A percentile compares a stretch with the other conserved stretches of the same genome.
Conservation (phyloP, 352 stramenopile species). For the Globisporangium parvum region DNA sequence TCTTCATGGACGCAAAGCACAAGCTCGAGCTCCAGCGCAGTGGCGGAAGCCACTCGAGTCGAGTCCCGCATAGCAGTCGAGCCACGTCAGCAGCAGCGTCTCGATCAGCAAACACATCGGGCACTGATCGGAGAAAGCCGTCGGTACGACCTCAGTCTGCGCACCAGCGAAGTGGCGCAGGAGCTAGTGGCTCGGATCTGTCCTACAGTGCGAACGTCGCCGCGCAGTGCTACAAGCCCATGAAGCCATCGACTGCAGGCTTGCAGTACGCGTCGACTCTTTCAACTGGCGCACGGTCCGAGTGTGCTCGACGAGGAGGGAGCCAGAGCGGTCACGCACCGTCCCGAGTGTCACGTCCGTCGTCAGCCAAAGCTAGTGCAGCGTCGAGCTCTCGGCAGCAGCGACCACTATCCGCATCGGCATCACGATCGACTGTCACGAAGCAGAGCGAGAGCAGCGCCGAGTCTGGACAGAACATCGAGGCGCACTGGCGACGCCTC, state of each 20-base stretch:
- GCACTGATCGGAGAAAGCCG: conserved; percentile 3
- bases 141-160: conserved; percentile 31
- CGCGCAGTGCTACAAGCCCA: conserved; percentile 54
- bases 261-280: conserved; percentile 27
- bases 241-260: conserved; percentile 33
- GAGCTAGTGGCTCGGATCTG: conserved; percentile 15
- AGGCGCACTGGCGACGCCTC: conserved; percentile 37
- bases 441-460: background rate
- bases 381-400: conserved; percentile 10
- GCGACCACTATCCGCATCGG: conserved; percentile 25
- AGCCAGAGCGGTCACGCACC: background rate
- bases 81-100: background rate
- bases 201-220: conserved; percentile 61
- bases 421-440: background rate
- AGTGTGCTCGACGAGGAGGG: conserved; percentile 4
- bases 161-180: conserved; percentile 11
- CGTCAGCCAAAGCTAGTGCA: conserved; percentile 8
- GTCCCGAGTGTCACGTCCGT: conserved; percentile 7
- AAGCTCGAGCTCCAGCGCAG: conserved; percentile 31
- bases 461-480: conserved; percentile 14
- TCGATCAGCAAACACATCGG: background rate
- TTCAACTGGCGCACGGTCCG: conserved; percentile 1
- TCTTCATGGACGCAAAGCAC: conserved; percentile 63
- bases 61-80: background rate
- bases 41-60: background rate